Base-by-base conservation (phyloP, 2,329 filamentous ascomycete species). In the Fusarium xylarioides region DNA sequence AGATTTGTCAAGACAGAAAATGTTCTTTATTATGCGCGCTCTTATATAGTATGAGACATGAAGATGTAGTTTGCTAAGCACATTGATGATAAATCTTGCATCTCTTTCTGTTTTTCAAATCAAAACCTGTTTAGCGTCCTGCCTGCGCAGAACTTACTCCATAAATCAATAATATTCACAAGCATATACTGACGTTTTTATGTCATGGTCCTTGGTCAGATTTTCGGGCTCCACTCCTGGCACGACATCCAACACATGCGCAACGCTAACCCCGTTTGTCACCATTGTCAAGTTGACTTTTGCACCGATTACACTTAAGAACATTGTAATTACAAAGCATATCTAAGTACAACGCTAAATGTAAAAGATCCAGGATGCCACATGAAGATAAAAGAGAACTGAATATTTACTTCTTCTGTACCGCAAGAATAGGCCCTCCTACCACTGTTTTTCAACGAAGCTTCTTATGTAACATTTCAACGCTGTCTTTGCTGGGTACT, bases 191-290 rank as follows among this genome's bases (percentile, higher is more conserved):
- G 11, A 23, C 12, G 8, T 16, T 14, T 23, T n/a, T 5, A 14
- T 23, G 6, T 50, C 2, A 14, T 7, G 0, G 21, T 18, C 1
- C 11, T 10, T 23, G 16, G 23, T 11, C 4, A 11, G 30, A 10
- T 50, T 18, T 50, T 12, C 0, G 16, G 21, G 47, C 5, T 23
- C 30, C n/a, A 50, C 47, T 23, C 15, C 30, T 11, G 28, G 4
- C 4, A 7, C 30, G 28, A 43, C 21, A 34, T 19, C 2, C 26
- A n/a, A 16, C 19, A 47, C 14, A 21, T 12, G 38, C n/a, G 38
- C 38, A 56, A 56, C 28, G 28, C 53, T 56, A 56, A 56, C 53
- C 38, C 9, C 16, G 26, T 56, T 32, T 10, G 9, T 34, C n/a
- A 34, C 16, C 21, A 32, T 50, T 5, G 15, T 11, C 8, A 19